phyloP scores from a whole-genome alignment of 164 flowering plant genomes.

The Akebia trifoliata region DNA sequence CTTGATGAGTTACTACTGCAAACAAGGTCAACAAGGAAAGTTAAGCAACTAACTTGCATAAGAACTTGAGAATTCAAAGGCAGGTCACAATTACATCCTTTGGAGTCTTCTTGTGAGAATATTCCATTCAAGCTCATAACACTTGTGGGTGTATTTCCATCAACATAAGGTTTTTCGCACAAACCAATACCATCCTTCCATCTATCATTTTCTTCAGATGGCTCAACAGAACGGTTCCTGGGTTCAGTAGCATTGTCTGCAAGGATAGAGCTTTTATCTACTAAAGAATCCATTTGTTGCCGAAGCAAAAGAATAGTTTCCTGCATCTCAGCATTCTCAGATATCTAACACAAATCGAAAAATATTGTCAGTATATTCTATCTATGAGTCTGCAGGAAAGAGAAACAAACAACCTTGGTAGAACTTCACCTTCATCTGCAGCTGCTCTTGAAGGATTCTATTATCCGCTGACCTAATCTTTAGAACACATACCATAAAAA shows the following conservation, averaged over 20 bases:
- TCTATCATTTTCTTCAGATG: conserved; percentile 19
- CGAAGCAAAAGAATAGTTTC: conserved; percentile 62
- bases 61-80: conserved; percentile 42
- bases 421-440: conserved; percentile 54
- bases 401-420: not conserved
- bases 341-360: conserved; percentile 28
- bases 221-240: conserved; percentile 18
- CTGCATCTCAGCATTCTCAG: conserved; percentile 76
- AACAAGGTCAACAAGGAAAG: not conserved
- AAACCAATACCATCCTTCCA: conserved; percentile 20
- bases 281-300: conserved; percentile 47
- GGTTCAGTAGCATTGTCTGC: conserved; percentile 15
- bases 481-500: conserved; percentile 16
- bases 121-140: conserved; percentile 46
- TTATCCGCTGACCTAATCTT: conserved; percentile 87
- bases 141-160: conserved; percentile 50
- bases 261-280: conserved; percentile 25
- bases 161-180: conserved; percentile 32
- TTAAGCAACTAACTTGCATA: conserved; percentile 37
- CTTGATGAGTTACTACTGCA: not conserved
- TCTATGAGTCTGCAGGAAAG: not conserved
- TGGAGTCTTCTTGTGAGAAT: conserved; percentile 42
- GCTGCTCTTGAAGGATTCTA: conserved; percentile 79
- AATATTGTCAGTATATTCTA: not conserved
- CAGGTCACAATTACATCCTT: conserved; percentile 24